phyloP scores from a whole-genome alignment of 2,329 filamentous ascomycete genomes.

The Berkeleyomyces rouxiae region DNA sequence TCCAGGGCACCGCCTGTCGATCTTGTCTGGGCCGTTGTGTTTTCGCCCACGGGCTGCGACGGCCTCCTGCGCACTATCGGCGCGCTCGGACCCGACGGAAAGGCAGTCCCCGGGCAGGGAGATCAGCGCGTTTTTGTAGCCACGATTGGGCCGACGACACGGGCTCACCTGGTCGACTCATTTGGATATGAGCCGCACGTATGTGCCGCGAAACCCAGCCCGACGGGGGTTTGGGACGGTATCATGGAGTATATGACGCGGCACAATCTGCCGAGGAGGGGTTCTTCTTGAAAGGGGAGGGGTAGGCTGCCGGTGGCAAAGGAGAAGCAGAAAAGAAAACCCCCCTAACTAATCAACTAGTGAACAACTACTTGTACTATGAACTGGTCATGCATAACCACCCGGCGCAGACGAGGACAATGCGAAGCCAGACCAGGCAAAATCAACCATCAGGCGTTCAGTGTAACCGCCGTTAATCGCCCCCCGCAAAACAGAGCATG shows the following conservation, averaged over 20 bases:
- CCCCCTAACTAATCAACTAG: too few species aligned
- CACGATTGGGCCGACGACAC: slow-evolving; percentile 87
- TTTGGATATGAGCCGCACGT: slow-evolving; percentile 58
- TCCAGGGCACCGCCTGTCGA: slow-evolving; percentile 42
- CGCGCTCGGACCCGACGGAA: slow-evolving; percentile 27
- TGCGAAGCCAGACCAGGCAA: neutral
- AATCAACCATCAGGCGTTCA: neutral
- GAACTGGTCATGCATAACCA: too few species aligned
- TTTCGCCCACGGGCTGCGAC: slow-evolving; percentile 51
- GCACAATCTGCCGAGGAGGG: slow-evolving; percentile 8
- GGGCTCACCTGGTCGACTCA: slow-evolving; percentile 48
- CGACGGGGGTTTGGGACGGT: slow-evolving; percentile 56
- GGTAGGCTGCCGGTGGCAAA: neutral
- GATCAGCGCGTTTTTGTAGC: slow-evolving; percentile 42
- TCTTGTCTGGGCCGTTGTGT: slow-evolving; percentile 29
- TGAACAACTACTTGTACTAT: too few species aligned
- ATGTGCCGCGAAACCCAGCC: slow-evolving; percentile 68
- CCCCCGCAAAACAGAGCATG: neutral
- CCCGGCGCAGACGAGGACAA: neutral
- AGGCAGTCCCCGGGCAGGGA: slow-evolving; percentile 14
- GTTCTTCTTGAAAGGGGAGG: neutral
- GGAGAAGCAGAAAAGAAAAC: neutral
- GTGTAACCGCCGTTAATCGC: neutral
- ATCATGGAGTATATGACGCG: slow-evolving; percentile 30
- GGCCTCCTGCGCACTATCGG: slow-evolving; percentile 40